Percentiles rank a stretch among this genome's conserved stretches.
Evolutionary conservation across 495 filamentous ascomycete genomes (phyloP).

Genomic region (Aspergillus steynii): DNA sequence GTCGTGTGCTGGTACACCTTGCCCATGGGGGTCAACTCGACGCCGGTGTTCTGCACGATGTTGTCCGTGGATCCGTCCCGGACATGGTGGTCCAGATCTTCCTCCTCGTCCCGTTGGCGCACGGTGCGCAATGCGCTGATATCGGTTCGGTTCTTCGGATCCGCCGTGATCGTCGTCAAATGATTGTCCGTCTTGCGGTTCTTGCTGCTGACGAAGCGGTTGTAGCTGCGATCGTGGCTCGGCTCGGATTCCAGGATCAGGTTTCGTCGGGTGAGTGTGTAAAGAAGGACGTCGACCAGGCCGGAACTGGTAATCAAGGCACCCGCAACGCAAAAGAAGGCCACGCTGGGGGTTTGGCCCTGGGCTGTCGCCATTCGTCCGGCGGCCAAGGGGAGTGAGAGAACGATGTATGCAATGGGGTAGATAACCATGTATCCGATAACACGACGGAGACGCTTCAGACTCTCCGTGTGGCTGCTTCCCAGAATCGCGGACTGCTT

Average conservation of each 20-base stretch:
- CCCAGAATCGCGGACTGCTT: constrained; percentile 41
- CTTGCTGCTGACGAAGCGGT: constrained; percentile 36
- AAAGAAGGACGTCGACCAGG: constrained; percentile 71
- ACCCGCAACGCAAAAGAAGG: constrained; percentile 70
- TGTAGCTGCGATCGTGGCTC: constrained; percentile 39
- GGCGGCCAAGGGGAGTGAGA: constrained; percentile 69
- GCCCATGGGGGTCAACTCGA: constrained; percentile 39
- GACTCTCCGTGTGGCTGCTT: constrained; percentile 38
- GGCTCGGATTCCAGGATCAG: constrained; percentile 47
- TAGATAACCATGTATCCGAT: constrained; percentile 74
- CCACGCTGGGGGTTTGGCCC: constrained; percentile 50
- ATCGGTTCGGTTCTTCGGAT: constrained; percentile 27
- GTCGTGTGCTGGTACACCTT: constrained; percentile 50
- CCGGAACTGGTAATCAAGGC: constrained; percentile 72
- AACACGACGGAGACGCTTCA: constrained; percentile 46
- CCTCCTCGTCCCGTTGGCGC: constrained; percentile 19
- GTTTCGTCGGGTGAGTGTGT: constrained; percentile 63
- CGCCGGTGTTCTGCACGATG: constrained; percentile 30
- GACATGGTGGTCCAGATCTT: constrained; percentile 15
- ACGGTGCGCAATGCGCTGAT: constrained; percentile 26
- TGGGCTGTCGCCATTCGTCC: constrained; percentile 68
- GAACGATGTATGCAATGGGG: constrained; percentile 69
- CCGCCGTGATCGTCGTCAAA: constrained; percentile 37
- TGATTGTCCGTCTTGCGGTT: constrained; percentile 31
- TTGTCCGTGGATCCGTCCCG: constrained; percentile 43